Base-by-base conservation (phyloP, 495 filamentous ascomycete genomes). In the Annulohypoxylon moriforme region DNA sequence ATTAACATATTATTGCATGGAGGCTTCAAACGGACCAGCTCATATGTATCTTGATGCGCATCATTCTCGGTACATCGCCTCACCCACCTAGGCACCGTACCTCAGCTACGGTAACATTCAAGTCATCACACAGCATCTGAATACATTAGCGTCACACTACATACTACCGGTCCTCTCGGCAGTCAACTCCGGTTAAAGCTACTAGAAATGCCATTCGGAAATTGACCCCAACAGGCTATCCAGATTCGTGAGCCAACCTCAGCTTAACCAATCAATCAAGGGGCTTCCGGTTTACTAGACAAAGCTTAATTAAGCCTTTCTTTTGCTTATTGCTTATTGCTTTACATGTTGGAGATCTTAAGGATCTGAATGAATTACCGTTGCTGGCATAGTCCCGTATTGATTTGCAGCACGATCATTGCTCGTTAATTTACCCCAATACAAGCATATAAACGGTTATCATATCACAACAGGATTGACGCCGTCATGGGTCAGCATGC, bases 311-410 rank as follows among this genome's bases (percentile, higher is more conserved):
- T 60, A 60, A 9, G 20, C 4, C 50, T 67, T 49, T 61, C 27
- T 58, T 64, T n/a, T n/a, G n/a, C n/a, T n/a, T 2, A 58, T 67
- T 49, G 55, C 49, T 58, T 60, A 2, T 49, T 50, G 10, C 61
- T 60, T 57, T 47, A 49, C 62, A 20, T 65, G 24, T 68, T 31
- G 47, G 64, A 42, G 57, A 40, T 27, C 22, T 44, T 50, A 18
- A 57, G 18, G 18, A 40, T 14, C 44, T 59, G 25, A 14, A 34
- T 31, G 6, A 40, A 14, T 14, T 55, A 52, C 27, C 55, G 27
- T 29, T 29, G 6, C 77, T 20, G 88, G 42, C 1, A 80, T 82
- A 14, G 77, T 79, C 75, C 91, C 90, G 3, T 90, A 70, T 86
- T 72, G 13, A 77, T n/a, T 78, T 40, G 89, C 27, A 29, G 27